Conservation (phyloP, 768 basidiomycete species). For the Boletellus sp. region DNA sequence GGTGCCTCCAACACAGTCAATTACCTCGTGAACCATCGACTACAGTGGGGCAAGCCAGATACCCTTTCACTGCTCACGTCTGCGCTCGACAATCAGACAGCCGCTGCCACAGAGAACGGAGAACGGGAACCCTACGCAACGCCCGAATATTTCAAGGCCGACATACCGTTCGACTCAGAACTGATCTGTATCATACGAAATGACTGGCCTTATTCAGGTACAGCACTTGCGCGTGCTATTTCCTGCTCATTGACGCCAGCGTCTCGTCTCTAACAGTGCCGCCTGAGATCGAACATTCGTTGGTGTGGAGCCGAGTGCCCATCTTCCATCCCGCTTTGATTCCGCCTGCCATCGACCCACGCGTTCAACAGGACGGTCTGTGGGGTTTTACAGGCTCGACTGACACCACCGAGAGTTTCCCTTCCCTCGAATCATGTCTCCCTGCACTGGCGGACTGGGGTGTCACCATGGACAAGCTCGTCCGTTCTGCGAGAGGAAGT, state of each 20-base stretch:
- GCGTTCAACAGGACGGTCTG: conserved; percentile 70
- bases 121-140: neutral
- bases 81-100: conserved; percentile 37
- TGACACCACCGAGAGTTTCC: conserved; percentile 57
- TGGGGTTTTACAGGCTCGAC: conserved; percentile 75
- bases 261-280: conserved; percentile 45
- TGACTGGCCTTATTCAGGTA: conserved; percentile 88
- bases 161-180: conserved; percentile 46
- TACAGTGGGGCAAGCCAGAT: conserved; percentile 76
- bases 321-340: conserved; percentile 62
- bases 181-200: conserved; percentile 72
- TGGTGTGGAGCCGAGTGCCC: conserved; percentile 77
- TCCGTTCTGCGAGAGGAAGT: conserved; percentile 48
- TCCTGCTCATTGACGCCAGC: neutral
- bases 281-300: conserved; percentile 63
- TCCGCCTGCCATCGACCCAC: conserved; percentile 46
- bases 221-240: conserved; percentile 2
- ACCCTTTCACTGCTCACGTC: conserved; percentile 58
- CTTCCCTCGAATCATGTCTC: conserved; percentile 52
- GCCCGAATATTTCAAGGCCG: conserved; percentile 62
- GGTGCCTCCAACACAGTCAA: conserved; percentile 43
- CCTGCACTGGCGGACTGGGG: conserved; percentile 70
- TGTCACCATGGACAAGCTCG: conserved; percentile 56
- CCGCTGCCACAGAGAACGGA: conserved; percentile 15
- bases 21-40: conserved; percentile 62